Conservation (phyloP, 2,329 filamentous ascomycete genomes). For the Plectosphaerella sp. region DNA sequence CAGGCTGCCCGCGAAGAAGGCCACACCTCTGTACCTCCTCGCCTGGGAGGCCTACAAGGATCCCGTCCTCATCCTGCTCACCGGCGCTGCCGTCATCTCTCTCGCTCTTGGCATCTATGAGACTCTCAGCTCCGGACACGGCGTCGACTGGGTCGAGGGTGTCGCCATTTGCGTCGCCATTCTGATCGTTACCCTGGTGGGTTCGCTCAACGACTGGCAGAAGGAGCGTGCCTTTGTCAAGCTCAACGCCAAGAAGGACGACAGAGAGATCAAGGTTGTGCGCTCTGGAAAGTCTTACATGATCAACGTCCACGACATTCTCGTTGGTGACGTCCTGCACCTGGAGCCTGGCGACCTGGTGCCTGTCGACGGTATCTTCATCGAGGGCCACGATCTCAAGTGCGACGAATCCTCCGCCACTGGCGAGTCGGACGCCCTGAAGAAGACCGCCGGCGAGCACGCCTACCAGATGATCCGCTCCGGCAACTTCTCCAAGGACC, state of each 20-base stretch:
- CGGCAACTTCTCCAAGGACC: conserved; percentile 37
- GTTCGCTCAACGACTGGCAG: conserved; percentile 63
- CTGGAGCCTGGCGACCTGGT: conserved; percentile 67
- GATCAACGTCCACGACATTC: conserved; percentile 61
- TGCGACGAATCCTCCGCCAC: conserved; percentile 73
- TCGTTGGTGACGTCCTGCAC: conserved; percentile 66
- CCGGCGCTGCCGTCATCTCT: conserved; percentile 61
- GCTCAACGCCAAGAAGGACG: conserved; percentile 58
- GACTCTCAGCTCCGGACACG: conserved; percentile 47
- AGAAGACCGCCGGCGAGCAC: conserved; percentile 57
- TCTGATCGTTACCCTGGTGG: conserved; percentile 58
- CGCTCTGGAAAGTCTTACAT: conserved; percentile 61
- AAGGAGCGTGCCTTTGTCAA: conserved; percentile 63
- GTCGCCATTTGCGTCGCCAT: conserved; percentile 64
- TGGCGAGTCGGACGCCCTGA: conserved; percentile 68
- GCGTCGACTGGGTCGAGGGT: conserved; percentile 63
- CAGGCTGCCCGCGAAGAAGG: conserved; percentile 57
- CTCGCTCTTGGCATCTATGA: conserved; percentile 64
- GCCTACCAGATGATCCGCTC: conserved; percentile 51
- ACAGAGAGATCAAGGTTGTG: conserved; percentile 61
- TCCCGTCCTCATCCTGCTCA: conserved; percentile 63
- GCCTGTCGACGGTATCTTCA: conserved; percentile 67
- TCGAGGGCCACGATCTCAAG: conserved; percentile 47
- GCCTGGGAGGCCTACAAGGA: conserved; percentile 67
- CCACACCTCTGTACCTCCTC: conserved; percentile 54